Evolutionary conservation across 148 eudicot genomes (phyloP), one percentile per base, ranked within the genome.

Genomic region (Fallopia convolvulus): DNA sequence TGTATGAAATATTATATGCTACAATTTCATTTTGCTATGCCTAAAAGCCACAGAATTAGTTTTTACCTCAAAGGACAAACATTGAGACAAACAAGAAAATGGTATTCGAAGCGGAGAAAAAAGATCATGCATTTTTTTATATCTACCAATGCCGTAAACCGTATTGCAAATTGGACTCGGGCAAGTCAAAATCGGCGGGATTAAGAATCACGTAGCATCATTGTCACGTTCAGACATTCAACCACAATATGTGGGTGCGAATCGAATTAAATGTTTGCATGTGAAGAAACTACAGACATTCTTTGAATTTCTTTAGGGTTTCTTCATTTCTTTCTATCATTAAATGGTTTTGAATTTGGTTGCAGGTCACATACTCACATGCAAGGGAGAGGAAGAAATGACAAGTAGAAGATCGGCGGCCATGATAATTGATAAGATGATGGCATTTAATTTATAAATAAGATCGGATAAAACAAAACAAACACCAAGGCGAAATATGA

Each of bases 281-380:
- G 72, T 39, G 72, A 36, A 36, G 20, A 36, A 11, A 61, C 11
- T 61, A n/a, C 15, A 68, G 46, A 68, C 72, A 68, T 68, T 68
- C 46, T 68, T 68, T 68, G 21, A 68, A 58, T 52, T n/a, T 26
- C n/a, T 23, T 36, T 68, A 5, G 8, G 42, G 72, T n/a, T 20
- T 18, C 65, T n/a, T 6, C 20, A 10, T 9, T 58, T 21, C 4
- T 21, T 58, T 58, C 30, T 44, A 6, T 44, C 47, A 44, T 44
- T 44, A 44, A 52, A 17, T 6, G 33, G 20, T 39, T 26, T 14
- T 68, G 46, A 68, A 68, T 68, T 14, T 17, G 72, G 72, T 36
- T 14, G 72, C 41, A 65, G 44, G 72, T 68, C 72, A 68, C 72
- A 68, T 68, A 46, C 10, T 68, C 72, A 68, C 72, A 68, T 68